Evolutionary conservation across 2,329 filamentous ascomycete species (phyloP), one percentile per base, ranked within the genome.

Genomic region (Scedosporium minutisporum): DNA sequence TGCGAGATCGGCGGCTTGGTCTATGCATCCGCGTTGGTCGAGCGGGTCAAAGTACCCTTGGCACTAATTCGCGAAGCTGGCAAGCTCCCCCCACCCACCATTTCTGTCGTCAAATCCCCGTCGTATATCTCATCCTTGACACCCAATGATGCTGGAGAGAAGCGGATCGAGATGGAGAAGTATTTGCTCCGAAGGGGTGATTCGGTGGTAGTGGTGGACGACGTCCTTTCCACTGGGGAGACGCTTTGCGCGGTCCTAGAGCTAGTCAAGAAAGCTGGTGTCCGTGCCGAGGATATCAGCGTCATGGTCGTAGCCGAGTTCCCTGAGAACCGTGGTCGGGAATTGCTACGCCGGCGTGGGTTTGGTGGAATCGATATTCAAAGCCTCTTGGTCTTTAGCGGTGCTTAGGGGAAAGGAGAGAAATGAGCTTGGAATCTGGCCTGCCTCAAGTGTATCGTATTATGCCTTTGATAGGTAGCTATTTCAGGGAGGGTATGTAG

Each of bases 251-350:
- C 80, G 6, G 74, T 84, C 42, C 66, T 87, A 41, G 65, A 75
- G 66, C 71, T 87, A 1, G 68, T 87, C 27, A 12, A 48, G 1
- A 58, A 80, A 66, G 76, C 73, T 64, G 78, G 78, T 0, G 65
- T 85, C 16, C 7, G 57, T n/a, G 42, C 63, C 0, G 72, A 78
- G 46, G n/a, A 77, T 65, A 64, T 85, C 23, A 73, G 65, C 3
- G 69, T 84, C n/a, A 74, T 84, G 73, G 77, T 78, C 0, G 77
- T 87, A 21, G 83, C 79, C 1, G 84, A 87, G 69, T 84, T 87
- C 55, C 81, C 83, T 14, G 48, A 74, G 63, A 83, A 86, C 65
- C 71, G 76, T 65, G 84, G 82, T 2, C 75, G 83, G 55, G 70
- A 77, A 63, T 41, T 77, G 44, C 69, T 87, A 69, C 74, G 71